Conservation (phyloP, 2,329 filamentous ascomycete genomes). For the Cordyceps fumosorosea region DNA sequence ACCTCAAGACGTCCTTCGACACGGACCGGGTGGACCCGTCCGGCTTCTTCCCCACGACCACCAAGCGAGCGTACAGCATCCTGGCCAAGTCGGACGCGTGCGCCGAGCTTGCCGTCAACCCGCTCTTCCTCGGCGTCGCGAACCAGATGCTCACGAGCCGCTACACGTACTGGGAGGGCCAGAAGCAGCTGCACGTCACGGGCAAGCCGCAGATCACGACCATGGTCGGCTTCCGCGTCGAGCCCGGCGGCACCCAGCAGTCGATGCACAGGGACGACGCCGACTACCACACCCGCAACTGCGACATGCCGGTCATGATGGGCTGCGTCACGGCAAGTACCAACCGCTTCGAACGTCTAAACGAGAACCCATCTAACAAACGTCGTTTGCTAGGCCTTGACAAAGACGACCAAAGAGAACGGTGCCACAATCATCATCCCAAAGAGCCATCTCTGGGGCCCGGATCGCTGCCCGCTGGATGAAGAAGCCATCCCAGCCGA, state of each 20-base stretch:
- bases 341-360: not conserved
- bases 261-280: constrained; percentile 31
- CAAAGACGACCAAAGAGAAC: constrained; percentile 34
- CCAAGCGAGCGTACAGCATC: constrained; percentile 32
- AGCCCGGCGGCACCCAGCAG: constrained; percentile 34
- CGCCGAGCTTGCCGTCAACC: constrained; percentile 30
- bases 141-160: constrained; percentile 28
- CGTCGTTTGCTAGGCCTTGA: constrained; percentile 22
- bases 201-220: constrained; percentile 31
- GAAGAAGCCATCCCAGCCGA: constrained; percentile 33
- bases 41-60: constrained; percentile 34
- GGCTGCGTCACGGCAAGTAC: constrained; percentile 26
- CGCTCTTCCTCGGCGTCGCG: constrained; percentile 27
- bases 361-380: not conserved
- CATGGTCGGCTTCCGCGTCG: constrained; percentile 32
- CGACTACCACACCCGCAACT: constrained; percentile 24
- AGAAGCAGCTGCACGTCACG: constrained; percentile 24
- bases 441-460: constrained; percentile 33
- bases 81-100: constrained; percentile 31
- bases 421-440: constrained; percentile 36
- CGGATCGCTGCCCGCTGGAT: constrained; percentile 28
- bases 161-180: constrained; percentile 30
- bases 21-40: constrained; percentile 28
- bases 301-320: constrained; percentile 30
- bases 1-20: constrained; percentile 32